Evolutionary conservation across 371 early-diverging fungal genomes (phyloP).

Genomic region (Mucor indicus): DNA sequence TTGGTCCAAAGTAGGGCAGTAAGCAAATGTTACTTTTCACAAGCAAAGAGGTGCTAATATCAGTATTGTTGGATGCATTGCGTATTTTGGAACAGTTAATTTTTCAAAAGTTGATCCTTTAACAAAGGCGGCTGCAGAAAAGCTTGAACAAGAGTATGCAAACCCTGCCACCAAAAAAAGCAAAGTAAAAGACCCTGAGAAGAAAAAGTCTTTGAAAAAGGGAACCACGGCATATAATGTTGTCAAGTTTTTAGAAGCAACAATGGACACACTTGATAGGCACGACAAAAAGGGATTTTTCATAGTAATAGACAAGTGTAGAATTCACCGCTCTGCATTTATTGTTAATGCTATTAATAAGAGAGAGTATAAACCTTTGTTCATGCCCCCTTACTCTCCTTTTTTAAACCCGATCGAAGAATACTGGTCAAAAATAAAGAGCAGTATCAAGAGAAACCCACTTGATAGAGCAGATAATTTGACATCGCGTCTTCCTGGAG

Average conservation of each 20-base stretch:
- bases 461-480: slow-evolving; percentile 1
- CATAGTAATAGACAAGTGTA: neutral
- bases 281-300: neutral
- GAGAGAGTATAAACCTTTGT: slow-evolving; percentile 10
- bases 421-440: slow-evolving; percentile 11
- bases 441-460: slow-evolving; percentile 6
- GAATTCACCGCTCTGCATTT: neutral
- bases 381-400: slow-evolving; percentile 11
- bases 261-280: neutral
- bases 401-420: slow-evolving; percentile 12
- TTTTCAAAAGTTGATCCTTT: neutral
- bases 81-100: neutral
- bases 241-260: neutral
- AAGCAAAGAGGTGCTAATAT: slow-evolving; percentile 1
- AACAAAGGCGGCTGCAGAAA: neutral
- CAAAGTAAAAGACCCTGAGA: neutral
- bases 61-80: neutral
- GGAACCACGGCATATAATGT: neutral
- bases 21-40: neutral
- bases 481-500: slow-evolving; percentile 3
- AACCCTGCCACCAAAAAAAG: too few relatives aligned
- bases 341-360: slow-evolving; percentile 5
- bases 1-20: neutral
- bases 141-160: neutral
- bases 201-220: neutral